Evolutionary conservation across 2,329 filamentous ascomycete genomes (phyloP), one percentile per base, ranked within the genome.

Genomic region (Cytospora mali): DNA sequence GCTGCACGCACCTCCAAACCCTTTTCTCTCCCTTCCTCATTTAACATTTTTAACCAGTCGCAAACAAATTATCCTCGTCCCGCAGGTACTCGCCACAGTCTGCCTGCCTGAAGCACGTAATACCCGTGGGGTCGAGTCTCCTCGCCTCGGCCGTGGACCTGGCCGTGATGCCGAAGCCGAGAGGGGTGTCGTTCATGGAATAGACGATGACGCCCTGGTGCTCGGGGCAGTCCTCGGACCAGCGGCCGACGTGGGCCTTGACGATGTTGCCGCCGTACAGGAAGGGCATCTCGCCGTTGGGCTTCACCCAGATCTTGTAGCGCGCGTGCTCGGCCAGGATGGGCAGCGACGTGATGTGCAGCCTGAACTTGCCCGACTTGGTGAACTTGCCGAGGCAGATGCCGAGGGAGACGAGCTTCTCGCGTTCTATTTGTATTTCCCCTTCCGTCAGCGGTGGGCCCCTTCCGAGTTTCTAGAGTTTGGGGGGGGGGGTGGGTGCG

Each of bases 241-340:
- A 94, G 66, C 93, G 80, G 23, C 92, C 92, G 21, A 95, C 85
- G 71, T 84, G 82, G 10, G 82, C 82, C 74, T 84, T 84, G 69
- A 96, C 86, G 58, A 96, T 63, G 76, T 98, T 93, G 62, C 92
- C 91, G 58, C 95, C 95, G 77, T 98, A 99, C 53, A 99, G 79
- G 75, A 96, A 98, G 1, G 95, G 94, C 93, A 97, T 97, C 72
- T 96, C 93, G 69, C 95, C 95, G 77, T 98, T 98, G 64, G 88
- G 85, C 78, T 96, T 96, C 69, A 99, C 89, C 93, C 93, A 98
- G 70, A 98, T 88, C 86, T 98, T 98, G 80, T 97, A 96, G 64
- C 95, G 84, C 51, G 94, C 94, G 75, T 97, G 92, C 68, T 92
- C 89, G 62, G 93, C 91, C 68, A 99, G 89, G 67, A 97, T 86